phyloP scores from a whole-genome alignment of 1,139 yeast genomes.

The Trichomonascaceae sp. region DNA sequence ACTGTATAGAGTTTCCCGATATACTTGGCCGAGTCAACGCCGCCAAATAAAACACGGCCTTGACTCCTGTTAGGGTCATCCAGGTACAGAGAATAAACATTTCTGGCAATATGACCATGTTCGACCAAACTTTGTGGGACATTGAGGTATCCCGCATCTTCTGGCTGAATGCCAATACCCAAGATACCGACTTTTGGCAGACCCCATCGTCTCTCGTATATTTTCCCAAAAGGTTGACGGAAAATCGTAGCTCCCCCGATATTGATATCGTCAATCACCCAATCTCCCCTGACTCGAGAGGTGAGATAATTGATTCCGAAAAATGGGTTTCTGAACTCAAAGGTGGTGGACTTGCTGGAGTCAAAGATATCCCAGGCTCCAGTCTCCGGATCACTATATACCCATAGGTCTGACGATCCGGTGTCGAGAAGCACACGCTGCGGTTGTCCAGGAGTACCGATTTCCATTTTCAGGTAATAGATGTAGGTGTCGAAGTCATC shows the following conservation, averaged over 20 bases:
- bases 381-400: constrained; percentile 26
- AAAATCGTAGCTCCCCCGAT: constrained; percentile 6
- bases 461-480: constrained; percentile 37
- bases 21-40: constrained; percentile 48
- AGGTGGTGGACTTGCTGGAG: constrained; percentile 12
- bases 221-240: constrained; percentile 5
- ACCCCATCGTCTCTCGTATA: constrained; percentile 7
- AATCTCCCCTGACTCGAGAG: constrained; percentile 34
- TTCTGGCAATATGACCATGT: not conserved
- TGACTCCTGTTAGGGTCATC: constrained; percentile 32
- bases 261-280: constrained; percentile 41
- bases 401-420: constrained; percentile 67
- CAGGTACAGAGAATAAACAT: not conserved
- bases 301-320: constrained; percentile 27
- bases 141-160: constrained; percentile 21
- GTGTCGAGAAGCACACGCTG: constrained; percentile 56
- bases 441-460: constrained; percentile 52
- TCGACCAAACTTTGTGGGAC: not conserved
- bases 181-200: not conserved
- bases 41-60: constrained; percentile 54
- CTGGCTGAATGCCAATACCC: constrained; percentile 10
- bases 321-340: constrained; percentile 11
- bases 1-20: constrained; percentile 38
- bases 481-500: not conserved
- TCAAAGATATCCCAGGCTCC: constrained; percentile 12